Evolutionary conservation across 768 basidiomycete species (phyloP).

Genomic region (Leucocoprinus birnbaumii): DNA sequence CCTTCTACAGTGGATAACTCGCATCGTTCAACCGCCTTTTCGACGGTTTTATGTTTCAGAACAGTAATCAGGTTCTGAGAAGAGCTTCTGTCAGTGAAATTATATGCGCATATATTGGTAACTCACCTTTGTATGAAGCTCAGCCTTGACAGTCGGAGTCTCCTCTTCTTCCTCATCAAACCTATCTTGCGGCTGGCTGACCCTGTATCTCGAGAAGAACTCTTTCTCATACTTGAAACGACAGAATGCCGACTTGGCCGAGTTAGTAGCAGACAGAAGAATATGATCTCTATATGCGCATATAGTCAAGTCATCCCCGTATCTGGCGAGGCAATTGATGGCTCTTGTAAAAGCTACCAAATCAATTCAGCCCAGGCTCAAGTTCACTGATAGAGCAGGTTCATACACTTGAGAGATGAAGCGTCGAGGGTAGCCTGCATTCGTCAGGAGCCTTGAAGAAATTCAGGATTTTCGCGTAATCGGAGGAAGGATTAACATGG

Average conservation of each 20-base stretch:
- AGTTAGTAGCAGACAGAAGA: slow-evolving; percentile 72
- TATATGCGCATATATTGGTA: background rate
- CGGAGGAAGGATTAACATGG: too few species aligned
- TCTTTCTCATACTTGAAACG: slow-evolving; percentile 65
- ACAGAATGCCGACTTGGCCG: slow-evolving; percentile 79
- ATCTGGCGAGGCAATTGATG: slow-evolving; percentile 73
- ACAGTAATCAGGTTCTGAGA: slow-evolving; percentile 67
- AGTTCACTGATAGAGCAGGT: slow-evolving; percentile 7
- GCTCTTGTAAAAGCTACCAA: slow-evolving; percentile 69
- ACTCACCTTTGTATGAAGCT: slow-evolving; percentile 66
- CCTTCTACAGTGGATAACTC: slow-evolving; percentile 69
- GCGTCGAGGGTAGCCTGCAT: slow-evolving; percentile 71
- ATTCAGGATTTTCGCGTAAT: too few species aligned
- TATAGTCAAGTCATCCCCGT: slow-evolving; percentile 78
- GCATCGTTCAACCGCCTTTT: slow-evolving; percentile 75
- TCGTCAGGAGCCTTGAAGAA: background rate
- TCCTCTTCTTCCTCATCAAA: slow-evolving; percentile 31
- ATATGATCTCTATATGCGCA: slow-evolving; percentile 60
- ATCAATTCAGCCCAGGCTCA: slow-evolving; percentile 15
- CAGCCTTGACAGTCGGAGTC: slow-evolving; percentile 48
- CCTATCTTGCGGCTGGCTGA: slow-evolving; percentile 24
- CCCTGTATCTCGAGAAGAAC: slow-evolving; percentile 69
- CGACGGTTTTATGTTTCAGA: slow-evolving; percentile 68
- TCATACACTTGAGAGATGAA: slow-evolving; percentile 48
- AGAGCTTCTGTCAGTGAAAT: background rate